Base-by-base conservation (phyloP, 2,329 filamentous ascomycete species). In the Aotearoamyces nothofagi region DNA sequence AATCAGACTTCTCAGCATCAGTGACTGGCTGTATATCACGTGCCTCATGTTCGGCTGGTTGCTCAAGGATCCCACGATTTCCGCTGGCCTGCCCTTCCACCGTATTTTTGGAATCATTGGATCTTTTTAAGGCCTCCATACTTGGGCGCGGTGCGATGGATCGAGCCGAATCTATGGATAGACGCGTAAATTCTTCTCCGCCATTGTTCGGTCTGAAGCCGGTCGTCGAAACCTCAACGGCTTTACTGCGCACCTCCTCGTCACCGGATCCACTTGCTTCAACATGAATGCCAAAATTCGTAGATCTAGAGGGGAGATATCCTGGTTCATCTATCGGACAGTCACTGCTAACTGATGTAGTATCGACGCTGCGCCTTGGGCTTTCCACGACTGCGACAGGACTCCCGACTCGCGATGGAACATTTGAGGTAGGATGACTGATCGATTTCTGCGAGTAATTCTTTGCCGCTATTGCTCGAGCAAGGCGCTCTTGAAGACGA, bases 401-500 rank as follows among this genome's bases (percentile, higher is more conserved):
- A 36, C 62, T 75, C 38, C 63, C 55, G 14, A 61, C 55, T 29
- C 66, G 54, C n/a, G 66, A 66, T 5, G 44, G 45, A 13, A 57
- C 42, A 17, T 58, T 60, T 26, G 62, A 63, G 5, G 60, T 58
- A 37, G 56, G 52, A 31, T 54, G 58, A 13, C 54, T 57, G 15
- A 57, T 59, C 16, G 58, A 47, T 30, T 57, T 60, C 22, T 53
- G 41, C 3, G 57, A 50, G n/a, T 61, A 56, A 33, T 64, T 68
- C 46, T 78, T 82, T 34, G 77, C 77, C 3, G 77, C 82, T 44
- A 94, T 71, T 16, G 86, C 90, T 46, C 82, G 81, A 16, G 87
- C 87, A 35, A 98, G 63, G 36, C 84, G 69, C 50, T 93, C 86
- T 49, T 94, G 86, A 24, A 98, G 61, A 29, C 84, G 72, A 43